Evolutionary conservation across 2,329 filamentous ascomycete genomes (phyloP), one percentile per base, ranked within the genome.

Genomic region (Fusarium annulatum): DNA sequence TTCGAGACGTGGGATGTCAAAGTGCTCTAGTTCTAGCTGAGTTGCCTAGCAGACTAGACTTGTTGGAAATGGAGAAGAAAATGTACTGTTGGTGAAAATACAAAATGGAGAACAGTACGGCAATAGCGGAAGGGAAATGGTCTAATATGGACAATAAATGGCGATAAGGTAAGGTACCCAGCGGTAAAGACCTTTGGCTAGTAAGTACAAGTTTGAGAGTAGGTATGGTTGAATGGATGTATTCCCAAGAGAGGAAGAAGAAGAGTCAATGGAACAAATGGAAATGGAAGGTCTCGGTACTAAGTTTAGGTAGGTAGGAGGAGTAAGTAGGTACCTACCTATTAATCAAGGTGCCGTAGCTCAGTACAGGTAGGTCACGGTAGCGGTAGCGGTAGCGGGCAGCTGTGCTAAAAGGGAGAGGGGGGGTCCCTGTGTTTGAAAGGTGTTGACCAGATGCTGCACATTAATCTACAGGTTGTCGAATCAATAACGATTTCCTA

Each of bases 1-100:
- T 70, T 52, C 46, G 69, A 73, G 67, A 69, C 52, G 51, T 69
- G 59, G 65, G 56, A 72, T 73, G 69, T 65, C 60, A 59, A 70
- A 69, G 58, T 73, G 65, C 60, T 73, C 60, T 60, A 49, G 51
- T 34, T 59, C 39, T 30, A 45, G 43, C 28, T 45, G 28, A 58
- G 38, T 23, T 52, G 57, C 51, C 59, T 57, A 62, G 49, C 18
- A 52, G 51, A 57, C 57, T 33, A 52, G 42, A 49, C 41, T 58
- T 38, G 33, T 51, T 28, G 30, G 23, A 43, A 39, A 36, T 26
- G 57, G 34, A 30, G 43, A 49, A 45, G 21, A 59, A 41, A 36
- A 33, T 45, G 36, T 39, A 59, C 34, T 66, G 52, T 39, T 41
- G 41, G 53, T 38, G 38, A 61, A 48, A n/a, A 28, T 26, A 26